Base-by-base conservation (phyloP, 2,329 filamentous ascomycete species). In the Paecilomyces formosus region DNA sequence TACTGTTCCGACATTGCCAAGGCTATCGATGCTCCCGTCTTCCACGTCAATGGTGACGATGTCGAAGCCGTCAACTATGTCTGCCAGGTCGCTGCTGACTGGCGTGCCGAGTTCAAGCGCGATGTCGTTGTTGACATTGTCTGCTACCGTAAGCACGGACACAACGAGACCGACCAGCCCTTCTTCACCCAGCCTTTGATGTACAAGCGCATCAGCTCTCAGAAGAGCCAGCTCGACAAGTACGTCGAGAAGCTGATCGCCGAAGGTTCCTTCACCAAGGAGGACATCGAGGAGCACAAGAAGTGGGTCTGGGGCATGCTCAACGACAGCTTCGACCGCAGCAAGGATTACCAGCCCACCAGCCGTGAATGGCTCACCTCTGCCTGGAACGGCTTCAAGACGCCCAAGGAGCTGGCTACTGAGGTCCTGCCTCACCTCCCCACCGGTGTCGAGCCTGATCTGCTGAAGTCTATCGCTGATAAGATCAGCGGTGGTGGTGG, bases 1-100 rank as follows among this genome's bases (percentile, higher is more conserved):
- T 99, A 99, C 85, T 99, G 94, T 80, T 97, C 94, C 51, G 94
- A 99, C 75, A 97, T 99, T 70, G 94, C 94, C 78, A 99, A 99
- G 82, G 90, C 94, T 55, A 97, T 99, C 66, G 94, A 99, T 68
- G 94, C 94, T 1, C 94, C 94, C 53, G 90, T 99, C 59, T 99
- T 99, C 86, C 94, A 99, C 80, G 94, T 99, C 74, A 99, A 99
- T 72, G 94, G 91, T 65, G 94, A 99, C 70, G 94, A 99, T 77
- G 94, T 96, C 54, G 94, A 99, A 80, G 94, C 94, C 58, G 88
- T 99, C 72, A 99, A 97, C 84, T 97, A 95, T 69, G 92, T 97
- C 69, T 97, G 92, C 80, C 94, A 97, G 80, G 80, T 97, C 62
- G 94, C 94, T 64, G 89, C 94, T 61, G 94, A 99, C 75, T 99